Percentiles rank a stretch among this genome's conserved stretches.
phyloP scores from a whole-genome alignment of 345 rosid genomes.

The Trapa incisa region DNA sequence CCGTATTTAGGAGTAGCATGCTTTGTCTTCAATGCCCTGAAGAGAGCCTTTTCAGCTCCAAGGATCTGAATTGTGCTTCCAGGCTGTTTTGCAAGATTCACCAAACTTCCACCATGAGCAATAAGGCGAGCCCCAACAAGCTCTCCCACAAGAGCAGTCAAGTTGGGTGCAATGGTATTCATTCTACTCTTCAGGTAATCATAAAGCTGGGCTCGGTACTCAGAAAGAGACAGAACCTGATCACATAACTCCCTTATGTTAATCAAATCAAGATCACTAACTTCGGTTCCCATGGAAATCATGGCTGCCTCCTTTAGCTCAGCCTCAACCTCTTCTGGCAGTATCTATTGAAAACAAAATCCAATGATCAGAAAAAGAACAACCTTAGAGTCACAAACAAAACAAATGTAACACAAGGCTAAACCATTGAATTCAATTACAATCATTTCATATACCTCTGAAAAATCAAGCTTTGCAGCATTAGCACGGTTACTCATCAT shows the following conservation, averaged over 20 bases:
- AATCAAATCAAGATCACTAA: conserved; percentile 63
- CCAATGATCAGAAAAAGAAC: background rate
- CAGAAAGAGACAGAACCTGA: conserved; percentile 73
- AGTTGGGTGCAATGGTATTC: conserved; percentile 88
- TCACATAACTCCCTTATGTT: conserved; percentile 75
- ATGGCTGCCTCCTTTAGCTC: conserved; percentile 74
- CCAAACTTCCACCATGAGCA: conserved; percentile 86
- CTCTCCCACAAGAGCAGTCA: conserved; percentile 91
- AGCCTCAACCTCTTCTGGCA: conserved; percentile 60
- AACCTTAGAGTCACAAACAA: background rate
- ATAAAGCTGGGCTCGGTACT: conserved; percentile 80
- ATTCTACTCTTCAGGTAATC: conserved; percentile 84
- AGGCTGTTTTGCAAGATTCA: conserved; percentile 89
- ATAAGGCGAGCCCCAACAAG: conserved; percentile 94
- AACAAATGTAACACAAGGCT: too few relatives aligned
- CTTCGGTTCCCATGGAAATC: conserved; percentile 92
- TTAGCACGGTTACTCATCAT: conserved; percentile 68
- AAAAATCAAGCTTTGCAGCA: conserved; percentile 81
- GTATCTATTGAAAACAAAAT: conserved; percentile 24
- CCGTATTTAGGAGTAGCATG: conserved; percentile 92
- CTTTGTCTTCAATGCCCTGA: conserved; percentile 86
- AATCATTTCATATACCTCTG: conserved; percentile 33
- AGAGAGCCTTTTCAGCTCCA: conserved; percentile 90
- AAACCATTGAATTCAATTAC: background rate
- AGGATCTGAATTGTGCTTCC: conserved; percentile 91